phyloP scores from a whole-genome alignment of 495 filamentous ascomycete species.

The Penicillium psychrofluorescens region DNA sequence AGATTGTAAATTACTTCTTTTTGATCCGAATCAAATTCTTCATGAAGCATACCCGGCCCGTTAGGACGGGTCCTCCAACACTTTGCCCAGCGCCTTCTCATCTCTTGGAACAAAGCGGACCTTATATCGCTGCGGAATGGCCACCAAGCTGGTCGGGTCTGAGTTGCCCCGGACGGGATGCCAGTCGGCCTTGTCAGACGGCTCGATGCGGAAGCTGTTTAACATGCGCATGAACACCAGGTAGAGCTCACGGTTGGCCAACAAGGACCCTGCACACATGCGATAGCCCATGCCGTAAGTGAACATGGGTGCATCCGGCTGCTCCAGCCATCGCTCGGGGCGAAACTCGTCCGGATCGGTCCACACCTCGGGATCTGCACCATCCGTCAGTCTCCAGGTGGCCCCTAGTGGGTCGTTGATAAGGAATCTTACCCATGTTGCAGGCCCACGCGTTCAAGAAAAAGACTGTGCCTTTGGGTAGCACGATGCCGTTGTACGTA shows the following conservation, averaged over 20 bases:
- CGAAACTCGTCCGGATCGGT: constrained; percentile 49
- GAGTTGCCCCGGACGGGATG: constrained; percentile 49
- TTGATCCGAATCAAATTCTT: too few species aligned
- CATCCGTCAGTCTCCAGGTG: not conserved
- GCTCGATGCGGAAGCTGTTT: constrained; percentile 49
- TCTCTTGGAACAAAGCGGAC: constrained; percentile 49
- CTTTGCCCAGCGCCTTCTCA: constrained; percentile 27
- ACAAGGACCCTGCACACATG: constrained; percentile 57
- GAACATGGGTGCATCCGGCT: constrained; percentile 54
- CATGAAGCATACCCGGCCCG: not conserved
- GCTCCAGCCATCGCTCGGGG: constrained; percentile 56
- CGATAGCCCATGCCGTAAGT: constrained; percentile 58
- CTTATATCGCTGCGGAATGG: constrained; percentile 48
- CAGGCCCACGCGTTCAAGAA: constrained; percentile 63
- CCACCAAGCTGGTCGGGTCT: constrained; percentile 52
- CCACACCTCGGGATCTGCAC: constrained; percentile 49
- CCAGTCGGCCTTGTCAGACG: constrained; percentile 39
- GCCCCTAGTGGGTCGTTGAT: not conserved
- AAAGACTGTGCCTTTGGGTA: constrained; percentile 53
- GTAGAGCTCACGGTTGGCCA: constrained; percentile 61
- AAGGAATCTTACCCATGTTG: constrained; percentile 43
- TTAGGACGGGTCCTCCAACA: constrained; percentile 13
- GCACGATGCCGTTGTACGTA: constrained; percentile 45
- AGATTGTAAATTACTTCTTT: too few species aligned
- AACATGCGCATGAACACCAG: constrained; percentile 56